These are phyloP conservation scores for Raphanus sativus DNA, from an alignment of 345 rosid genomes.

Conservation along the genomic window DNA sequence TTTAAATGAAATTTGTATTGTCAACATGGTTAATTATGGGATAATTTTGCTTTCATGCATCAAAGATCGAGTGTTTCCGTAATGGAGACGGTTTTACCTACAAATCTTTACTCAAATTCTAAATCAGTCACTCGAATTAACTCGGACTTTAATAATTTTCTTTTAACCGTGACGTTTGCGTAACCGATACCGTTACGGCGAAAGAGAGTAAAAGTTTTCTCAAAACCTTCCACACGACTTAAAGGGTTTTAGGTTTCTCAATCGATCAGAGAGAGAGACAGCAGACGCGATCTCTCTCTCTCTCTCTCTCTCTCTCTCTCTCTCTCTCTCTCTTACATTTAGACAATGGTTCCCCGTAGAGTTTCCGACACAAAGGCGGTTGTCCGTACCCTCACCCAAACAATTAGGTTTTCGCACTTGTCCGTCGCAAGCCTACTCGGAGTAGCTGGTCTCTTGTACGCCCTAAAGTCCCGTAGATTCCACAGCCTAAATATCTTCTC, in stretches of 20 bases:
- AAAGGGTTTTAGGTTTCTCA: background rate
- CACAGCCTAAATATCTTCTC: slow-evolving; percentile 40
- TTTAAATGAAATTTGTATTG: no score
- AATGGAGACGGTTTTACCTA: no score
- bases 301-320: no score
- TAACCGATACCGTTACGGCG: background rate
- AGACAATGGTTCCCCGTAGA: slow-evolving; percentile 8
- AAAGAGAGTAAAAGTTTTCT: background rate
- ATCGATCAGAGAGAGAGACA: background rate
- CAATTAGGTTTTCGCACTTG: slow-evolving; percentile 36
- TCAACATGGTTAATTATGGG: no score
- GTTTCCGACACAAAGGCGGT: slow-evolving; percentile 26
- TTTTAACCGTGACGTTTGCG: background rate
- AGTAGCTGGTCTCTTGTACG: slow-evolving; percentile 53
- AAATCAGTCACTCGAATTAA: no score
- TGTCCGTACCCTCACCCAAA: slow-evolving; percentile 2
- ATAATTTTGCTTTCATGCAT: no score
- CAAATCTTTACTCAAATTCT: no score
- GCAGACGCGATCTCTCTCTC: background rate
- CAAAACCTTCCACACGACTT: background rate
- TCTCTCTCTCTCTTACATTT: no score
- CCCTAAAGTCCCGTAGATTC: slow-evolving; percentile 38
- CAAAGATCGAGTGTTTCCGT: no score
- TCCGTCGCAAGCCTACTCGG: slow-evolving; percentile 56
- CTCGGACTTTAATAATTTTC: background rate